Evolutionary conservation across 2,329 filamentous ascomycete species (phyloP), one percentile per base, ranked within the genome.

Genomic region (Botrytis squamosa): DNA sequence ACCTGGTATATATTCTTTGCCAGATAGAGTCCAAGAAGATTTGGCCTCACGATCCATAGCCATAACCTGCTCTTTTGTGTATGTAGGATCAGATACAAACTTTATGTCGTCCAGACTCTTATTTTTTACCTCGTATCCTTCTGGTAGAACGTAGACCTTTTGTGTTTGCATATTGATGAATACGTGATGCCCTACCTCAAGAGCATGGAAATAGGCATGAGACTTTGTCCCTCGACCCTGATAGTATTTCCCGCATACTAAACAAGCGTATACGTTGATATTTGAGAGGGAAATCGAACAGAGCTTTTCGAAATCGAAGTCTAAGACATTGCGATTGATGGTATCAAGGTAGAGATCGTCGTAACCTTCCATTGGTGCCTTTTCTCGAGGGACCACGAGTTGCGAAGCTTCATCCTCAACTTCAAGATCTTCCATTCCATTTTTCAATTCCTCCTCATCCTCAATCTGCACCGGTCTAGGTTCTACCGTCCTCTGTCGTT

Each of bases 281-380:
- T 98, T 98, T 67, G 95, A 97, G 12, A 99, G 88, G 49, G 94
- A 97, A 77, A 99, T 88, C 38, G 95, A 98, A 84, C 96, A 99
- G 20, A 98, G 89, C 86, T 99, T 99, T 82, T 99, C 96, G 82
- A 99, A 99, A 83, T 99, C 96, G 82, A 98, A 98, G 83, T 99
- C 96, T 73, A 98, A 90, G 65, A 97, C 91, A 80, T 91, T 90
- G 80, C 96, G 93, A 83, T 97, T 91, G 84, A 99, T 97, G 20
- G 96, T 98, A 85, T 99, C 96, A 78, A 99, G 92, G 82, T 99
- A 99, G 42, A 99, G 90, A 82, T 99, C 95, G 80, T 92, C 91
- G 85, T 98, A 99, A 75, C 95, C 95, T 81, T 92, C 92, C 49
- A 93, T 89, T 25, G 95, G 94, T 63, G 92, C 93, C 68, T 86